phyloP scores from a whole-genome alignment of 768 basidiomycete species.

The Amanita rimosa region DNA sequence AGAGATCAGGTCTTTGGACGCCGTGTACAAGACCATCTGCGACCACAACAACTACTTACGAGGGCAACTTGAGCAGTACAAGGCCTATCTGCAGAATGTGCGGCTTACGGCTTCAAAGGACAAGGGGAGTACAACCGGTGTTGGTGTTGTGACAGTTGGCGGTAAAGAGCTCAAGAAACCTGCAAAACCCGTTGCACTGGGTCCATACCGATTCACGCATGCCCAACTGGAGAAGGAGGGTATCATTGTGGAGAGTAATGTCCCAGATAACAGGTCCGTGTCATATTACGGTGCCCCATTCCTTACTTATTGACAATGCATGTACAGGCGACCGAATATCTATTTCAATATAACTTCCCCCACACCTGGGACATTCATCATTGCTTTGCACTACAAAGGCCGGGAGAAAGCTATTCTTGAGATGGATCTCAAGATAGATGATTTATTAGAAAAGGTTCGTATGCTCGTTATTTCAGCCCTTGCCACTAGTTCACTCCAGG shows the following conservation, averaged over 20 bases:
- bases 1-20: constrained; percentile 88
- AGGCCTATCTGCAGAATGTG: constrained; percentile 97
- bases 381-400: constrained; percentile 97
- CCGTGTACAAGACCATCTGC: constrained; percentile 98
- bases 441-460: constrained; percentile 88
- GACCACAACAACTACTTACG: constrained; percentile 98
- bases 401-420: constrained; percentile 98
- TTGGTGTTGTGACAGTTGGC: constrained; percentile 91
- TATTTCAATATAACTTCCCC: constrained; percentile 99
- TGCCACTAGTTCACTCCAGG: constrained; percentile 2
- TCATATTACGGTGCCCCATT: not conserved
- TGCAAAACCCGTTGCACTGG: constrained; percentile 73
- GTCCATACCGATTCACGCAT: constrained; percentile 96
- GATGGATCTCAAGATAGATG: constrained; percentile 99
- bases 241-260: constrained; percentile 98
- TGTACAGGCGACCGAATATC: constrained; percentile 81
- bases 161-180: constrained; percentile 92
- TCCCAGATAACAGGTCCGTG: constrained; percentile 89
- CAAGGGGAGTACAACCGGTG: constrained; percentile 77
- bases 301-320: not conserved
- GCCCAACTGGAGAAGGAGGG: constrained; percentile 98
- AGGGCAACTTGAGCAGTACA: constrained; percentile 97
- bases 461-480: not conserved
- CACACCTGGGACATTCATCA: constrained; percentile 96
- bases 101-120: constrained; percentile 83